Evolutionary conservation across 768 basidiomycete species (phyloP), one percentile per base, ranked within the genome.

Genomic region (Rhodotorula graminis): DNA sequence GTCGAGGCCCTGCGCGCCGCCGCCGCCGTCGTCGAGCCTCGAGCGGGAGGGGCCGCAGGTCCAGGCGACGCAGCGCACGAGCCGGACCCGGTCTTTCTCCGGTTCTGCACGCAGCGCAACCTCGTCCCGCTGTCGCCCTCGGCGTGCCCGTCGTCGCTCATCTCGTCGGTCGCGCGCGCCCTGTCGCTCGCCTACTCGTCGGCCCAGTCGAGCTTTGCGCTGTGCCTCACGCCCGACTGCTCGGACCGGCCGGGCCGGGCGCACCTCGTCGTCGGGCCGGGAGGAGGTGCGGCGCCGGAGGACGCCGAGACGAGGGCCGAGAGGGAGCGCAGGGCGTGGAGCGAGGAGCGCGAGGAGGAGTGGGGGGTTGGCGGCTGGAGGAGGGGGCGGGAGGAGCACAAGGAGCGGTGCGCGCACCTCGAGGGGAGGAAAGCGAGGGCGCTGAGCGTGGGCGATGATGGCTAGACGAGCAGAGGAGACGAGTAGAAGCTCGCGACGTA

Each of bases 11-110:
- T 25, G 27, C 40, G 29, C 25, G 47, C 31, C 12, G 49, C 62
- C 10, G 25, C 11, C n/a, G 23, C 42, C 47, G 64, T 19, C 14
- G 16, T 80, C 78, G 15, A 27, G 27, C 40, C 3, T 18, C 27
- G 46, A 15, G 46, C 44, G 47, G 33, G 31, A n/a, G 55, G 19
- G 55, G 44, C 29, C 31, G n/a, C 58, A 94, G 9, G 37, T 4
- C 37, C 37, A n/a, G n/a, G n/a, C 37, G 81, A 37, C 11, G 42
- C 27, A 16, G 27, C 14, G 25, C 23, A 52, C 27, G 40, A 84
- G 81, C 50, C 90, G 87, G 60, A 94, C 81, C 68, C 89, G 87
- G 42, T 84, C 79, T 77, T 93, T 88, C 49, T 93, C 83, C 9
- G 60, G 40, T 76, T 73, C 46, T 58, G 44, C 50, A 15, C 37